Base-by-base conservation (phyloP, 139 green algal species). In the Yamagishiella unicocca region DNA sequence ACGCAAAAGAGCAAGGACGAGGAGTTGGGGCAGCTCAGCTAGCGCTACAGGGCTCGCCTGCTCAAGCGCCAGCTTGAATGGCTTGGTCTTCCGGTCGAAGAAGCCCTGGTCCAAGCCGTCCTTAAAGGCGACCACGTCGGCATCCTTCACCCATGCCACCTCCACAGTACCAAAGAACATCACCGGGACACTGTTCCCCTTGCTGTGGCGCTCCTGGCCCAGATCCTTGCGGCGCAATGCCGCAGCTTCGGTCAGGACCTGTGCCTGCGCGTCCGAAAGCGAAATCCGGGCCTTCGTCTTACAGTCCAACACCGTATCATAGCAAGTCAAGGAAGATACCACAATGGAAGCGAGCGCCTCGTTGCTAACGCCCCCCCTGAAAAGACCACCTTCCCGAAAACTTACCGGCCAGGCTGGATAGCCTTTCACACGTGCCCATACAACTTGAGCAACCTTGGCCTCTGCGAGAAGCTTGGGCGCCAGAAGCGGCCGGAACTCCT, bases 141-240 rank as follows among this genome's bases (percentile, higher is more conserved):
- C 71, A 1, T 88, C 58, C 27, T 84, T 84, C 17, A 96, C 85
- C 95, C 95, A 97, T 0, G 89, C 90, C 24, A 96, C 93, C 80
- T 96, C 92, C 29, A 92, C 85, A 2, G 96, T 96, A n/a, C 95
- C 95, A 88, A 97, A 97, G 82, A 97, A 97, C 87, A 95, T 94
- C 3, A 96, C 88, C 0, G 94, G 89, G 24, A 88, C 38, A 19
- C 87, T 74, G 12, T 71, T 46, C 24, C 80, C 62, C 38, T 79
- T 89, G 66, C 74, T 90, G 85, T 89, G 85, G 4, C 25, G 19
- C 38, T 86, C 83, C 53, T 91, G 88, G 68, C 77, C 76, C 22
- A 93, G 90, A 70, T 88, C 88, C 78, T 90, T 91, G 14, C 68
- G 74, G 7, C 64, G 43, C 43, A 61, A 9, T 29, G 90, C 90